A percentile compares a stretch with the other conserved stretches of the same genome.
phyloP scores from a whole-genome alignment of 2,329 filamentous ascomycete genomes.

The Fusarium sp. region DNA sequence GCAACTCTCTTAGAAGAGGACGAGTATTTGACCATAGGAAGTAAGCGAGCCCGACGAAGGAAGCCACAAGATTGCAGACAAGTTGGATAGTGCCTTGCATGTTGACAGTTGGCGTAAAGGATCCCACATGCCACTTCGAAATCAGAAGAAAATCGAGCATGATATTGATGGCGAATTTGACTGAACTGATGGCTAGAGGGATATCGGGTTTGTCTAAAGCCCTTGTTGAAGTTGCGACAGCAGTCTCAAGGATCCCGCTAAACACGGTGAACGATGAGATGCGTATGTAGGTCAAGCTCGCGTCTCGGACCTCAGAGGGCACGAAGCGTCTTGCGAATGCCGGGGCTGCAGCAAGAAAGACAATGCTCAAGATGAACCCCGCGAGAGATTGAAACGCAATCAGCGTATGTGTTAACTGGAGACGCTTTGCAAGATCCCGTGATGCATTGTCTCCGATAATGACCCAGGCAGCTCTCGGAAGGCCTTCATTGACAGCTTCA shows the following conservation, averaged over 20 bases:
- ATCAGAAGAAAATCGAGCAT: slow-evolving; percentile 70
- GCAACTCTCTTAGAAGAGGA: slow-evolving; percentile 6
- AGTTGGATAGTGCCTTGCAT: slow-evolving; percentile 70
- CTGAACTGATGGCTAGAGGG: slow-evolving; percentile 68
- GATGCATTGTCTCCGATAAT: slow-evolving; percentile 71
- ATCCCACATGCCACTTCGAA: slow-evolving; percentile 68
- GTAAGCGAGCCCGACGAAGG: slow-evolving; percentile 64
- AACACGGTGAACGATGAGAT: slow-evolving; percentile 69
- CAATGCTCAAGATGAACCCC: slow-evolving; percentile 66
- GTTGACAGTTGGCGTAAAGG: slow-evolving; percentile 64
- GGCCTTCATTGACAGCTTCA: slow-evolving; percentile 75
- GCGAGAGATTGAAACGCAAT: slow-evolving; percentile 66
- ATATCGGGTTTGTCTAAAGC: slow-evolving; percentile 74
- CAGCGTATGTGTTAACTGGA: slow-evolving; percentile 68
- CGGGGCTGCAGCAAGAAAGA: slow-evolving; percentile 62
- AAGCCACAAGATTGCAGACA: slow-evolving; percentile 64
- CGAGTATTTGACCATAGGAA: slow-evolving; percentile 59
- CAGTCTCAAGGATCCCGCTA: slow-evolving; percentile 67
- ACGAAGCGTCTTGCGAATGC: slow-evolving; percentile 69
- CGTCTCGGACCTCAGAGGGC: slow-evolving; percentile 62
- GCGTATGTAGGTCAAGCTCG: slow-evolving; percentile 69
- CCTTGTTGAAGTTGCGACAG: slow-evolving; percentile 67
- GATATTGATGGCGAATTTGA: slow-evolving; percentile 72
- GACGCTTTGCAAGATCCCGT: slow-evolving; percentile 57
- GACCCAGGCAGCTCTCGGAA: slow-evolving; percentile 72